A percentile compares a stretch with the other conserved stretches of the same genome.
Conservation (phyloP, 164 flowering plant genomes). For the Vitis rotundifolia region DNA sequence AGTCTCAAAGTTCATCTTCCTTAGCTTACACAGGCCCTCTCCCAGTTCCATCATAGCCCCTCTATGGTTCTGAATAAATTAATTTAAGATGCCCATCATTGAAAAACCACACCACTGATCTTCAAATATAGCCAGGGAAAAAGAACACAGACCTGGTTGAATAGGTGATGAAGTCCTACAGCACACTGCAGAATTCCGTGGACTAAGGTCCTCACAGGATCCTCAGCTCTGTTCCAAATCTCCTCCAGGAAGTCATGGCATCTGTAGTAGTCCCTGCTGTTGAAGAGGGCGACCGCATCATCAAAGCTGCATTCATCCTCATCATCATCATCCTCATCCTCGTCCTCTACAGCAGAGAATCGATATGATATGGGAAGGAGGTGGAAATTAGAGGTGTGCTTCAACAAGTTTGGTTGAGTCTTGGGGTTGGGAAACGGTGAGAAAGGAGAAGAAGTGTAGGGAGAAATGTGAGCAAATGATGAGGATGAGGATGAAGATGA, state of each 20-base stretch:
- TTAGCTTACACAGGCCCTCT: slow-evolving; percentile 81
- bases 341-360: slow-evolving; percentile 14
- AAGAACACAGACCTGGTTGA: slow-evolving; percentile 45
- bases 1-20: slow-evolving; percentile 61
- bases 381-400: too few species aligned
- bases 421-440: too few species aligned
- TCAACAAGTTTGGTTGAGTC: too few species aligned
- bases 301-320: slow-evolving; percentile 39
- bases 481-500: too few species aligned
- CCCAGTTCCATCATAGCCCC: slow-evolving; percentile 98
- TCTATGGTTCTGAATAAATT: slow-evolving; percentile 58
- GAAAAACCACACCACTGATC: neutral
- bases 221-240: slow-evolving; percentile 73
- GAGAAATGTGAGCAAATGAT: too few species aligned
- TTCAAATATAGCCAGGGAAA: too few species aligned
- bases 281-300: slow-evolving; percentile 70
- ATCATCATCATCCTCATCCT: slow-evolving; percentile 31
- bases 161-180: slow-evolving; percentile 87
- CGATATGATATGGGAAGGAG: slow-evolving; percentile 9
- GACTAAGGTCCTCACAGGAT: slow-evolving; percentile 62
- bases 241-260: slow-evolving; percentile 83
- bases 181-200: slow-evolving; percentile 89
- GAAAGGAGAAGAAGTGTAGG: too few species aligned
- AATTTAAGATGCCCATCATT: neutral
- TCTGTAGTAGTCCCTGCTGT: slow-evolving; percentile 57